Conservation (phyloP, 306 rosid genomes). For the Myrica gale region DNA sequence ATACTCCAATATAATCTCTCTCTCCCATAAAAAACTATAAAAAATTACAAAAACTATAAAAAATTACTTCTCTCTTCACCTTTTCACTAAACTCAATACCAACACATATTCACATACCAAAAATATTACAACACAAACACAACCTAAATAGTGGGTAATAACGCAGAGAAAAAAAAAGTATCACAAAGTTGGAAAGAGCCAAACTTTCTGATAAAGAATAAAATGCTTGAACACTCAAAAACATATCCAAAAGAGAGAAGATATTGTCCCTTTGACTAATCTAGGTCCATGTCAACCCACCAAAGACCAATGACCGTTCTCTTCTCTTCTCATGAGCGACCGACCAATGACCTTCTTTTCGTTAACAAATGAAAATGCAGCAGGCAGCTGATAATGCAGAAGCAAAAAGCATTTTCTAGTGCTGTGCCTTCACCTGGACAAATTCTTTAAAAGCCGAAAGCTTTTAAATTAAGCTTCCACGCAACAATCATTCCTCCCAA, state of each 20-base stretch:
- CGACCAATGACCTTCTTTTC: no score
- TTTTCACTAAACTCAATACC: no score
- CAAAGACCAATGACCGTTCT: constrained; percentile 14
- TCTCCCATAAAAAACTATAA: no score
- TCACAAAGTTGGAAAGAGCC: neutral
- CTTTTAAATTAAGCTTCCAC: neutral
- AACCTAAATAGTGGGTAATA: neutral
- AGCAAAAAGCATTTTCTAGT: neutral
- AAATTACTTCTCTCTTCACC: no score
- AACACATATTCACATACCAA: no score
- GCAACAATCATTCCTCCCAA: constrained; percentile 12
- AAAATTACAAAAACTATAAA: no score
- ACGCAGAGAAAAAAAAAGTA: neutral
- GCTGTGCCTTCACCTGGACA: constrained; percentile 7
- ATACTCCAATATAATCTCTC: no score
- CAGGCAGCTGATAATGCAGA: constrained; percentile 9
- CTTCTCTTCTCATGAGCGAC: no score
- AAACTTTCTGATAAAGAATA: neutral
- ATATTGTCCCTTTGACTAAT: constrained; percentile 12
- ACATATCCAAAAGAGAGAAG: neutral
- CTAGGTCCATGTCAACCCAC: constrained; percentile 17
- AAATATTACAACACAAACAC: no score
- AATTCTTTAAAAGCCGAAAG: constrained; percentile 5
- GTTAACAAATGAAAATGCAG: constrained; percentile 2
- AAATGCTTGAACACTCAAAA: neutral